Percentiles rank a stretch among this genome's conserved stretches.
phyloP scores from a whole-genome alignment of 257 asterid genomes.

The Verbascum thapsus region DNA sequence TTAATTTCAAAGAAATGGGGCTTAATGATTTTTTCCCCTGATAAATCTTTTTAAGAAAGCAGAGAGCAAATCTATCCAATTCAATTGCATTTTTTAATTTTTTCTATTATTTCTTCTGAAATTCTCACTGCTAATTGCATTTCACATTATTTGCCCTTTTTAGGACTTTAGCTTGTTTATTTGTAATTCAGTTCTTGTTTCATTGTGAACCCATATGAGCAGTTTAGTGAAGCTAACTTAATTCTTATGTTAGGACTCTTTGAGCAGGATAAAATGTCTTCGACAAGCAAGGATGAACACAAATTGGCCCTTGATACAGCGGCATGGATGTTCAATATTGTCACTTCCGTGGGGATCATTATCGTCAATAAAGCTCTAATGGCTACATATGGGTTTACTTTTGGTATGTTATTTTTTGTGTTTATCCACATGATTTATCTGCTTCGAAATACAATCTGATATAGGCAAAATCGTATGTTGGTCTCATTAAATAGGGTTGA shows the following conservation, averaged over 20 bases:
- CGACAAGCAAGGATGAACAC: constrained; percentile 46
- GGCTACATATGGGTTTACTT: constrained; percentile 69
- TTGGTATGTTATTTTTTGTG: constrained; percentile 38
- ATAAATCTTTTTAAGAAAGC: no score
- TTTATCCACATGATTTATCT: not conserved
- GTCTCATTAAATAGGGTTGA: no score
- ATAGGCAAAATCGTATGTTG: no score
- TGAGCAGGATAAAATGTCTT: constrained; percentile 38
- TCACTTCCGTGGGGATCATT: constrained; percentile 68
- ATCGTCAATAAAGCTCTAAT: constrained; percentile 61
- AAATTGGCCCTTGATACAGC: constrained; percentile 47
- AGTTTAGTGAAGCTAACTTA: constrained; percentile 17
- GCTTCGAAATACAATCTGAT: no score
- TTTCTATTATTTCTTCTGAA: not conserved
- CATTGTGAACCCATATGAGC: no score
- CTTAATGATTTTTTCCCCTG: no score
- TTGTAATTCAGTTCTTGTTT: not conserved
- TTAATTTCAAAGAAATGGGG: no score
- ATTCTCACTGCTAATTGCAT: not conserved
- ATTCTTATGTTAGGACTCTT: constrained; percentile 5
- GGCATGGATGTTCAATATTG: constrained; percentile 64
- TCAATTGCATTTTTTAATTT: not conserved
- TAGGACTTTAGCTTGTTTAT: not conserved
- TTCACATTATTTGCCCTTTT: not conserved
- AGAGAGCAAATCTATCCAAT: no score